Base-by-base conservation (phyloP, 352 stramenopile species). In the Stephanocyclus meneghinianus region DNA sequence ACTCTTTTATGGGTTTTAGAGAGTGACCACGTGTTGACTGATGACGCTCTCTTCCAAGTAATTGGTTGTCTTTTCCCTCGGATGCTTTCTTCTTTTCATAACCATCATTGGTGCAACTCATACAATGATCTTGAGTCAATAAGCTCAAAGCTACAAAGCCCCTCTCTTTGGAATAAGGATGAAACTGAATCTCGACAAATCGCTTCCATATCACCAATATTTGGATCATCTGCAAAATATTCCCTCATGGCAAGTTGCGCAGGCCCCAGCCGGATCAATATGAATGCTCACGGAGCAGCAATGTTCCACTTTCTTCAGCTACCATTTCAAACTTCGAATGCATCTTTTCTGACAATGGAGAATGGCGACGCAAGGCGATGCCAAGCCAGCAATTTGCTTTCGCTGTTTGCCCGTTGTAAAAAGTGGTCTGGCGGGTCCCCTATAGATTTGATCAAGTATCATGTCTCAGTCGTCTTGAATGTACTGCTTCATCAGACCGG, bases 1-100 rank as follows among this genome's bases (percentile, higher is more conserved):
- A 93, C 88, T 29, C 66, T 96, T 9, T 21, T 93, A 30, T 96
- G 93, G 92, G 81, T 88, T 51, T 80, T 90, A 57, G 86, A 95
- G 37, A 85, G 78, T 71, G 55, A 83, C 8, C 47, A 42, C 3
- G 62, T 18, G 30, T 78, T 56, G 73, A 81, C 67, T 18, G 63
- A 79, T 51, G 61, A 66, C 51, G 32, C 35, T 8, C 29, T 92
- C 35, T 35, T 60, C 56, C 61, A 81, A 42, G 56, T 89, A 7
- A 60, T 92, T 6, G 55, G 72, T 45, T 88, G 64, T 56, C 71
- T 91, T 40, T 51, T 91, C 15, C 82, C 84, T 72, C 81, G 77
- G n/a, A 89, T 91, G 65, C 26, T 90, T 26, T 76, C 61, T 72
- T 84, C 76, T 48, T 70, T 83, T 68, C 47, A 80, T 47, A 80